Evolutionary conservation across 2,329 filamentous ascomycete genomes (phyloP).

Genomic region (Verticillium klebahnii): DNA sequence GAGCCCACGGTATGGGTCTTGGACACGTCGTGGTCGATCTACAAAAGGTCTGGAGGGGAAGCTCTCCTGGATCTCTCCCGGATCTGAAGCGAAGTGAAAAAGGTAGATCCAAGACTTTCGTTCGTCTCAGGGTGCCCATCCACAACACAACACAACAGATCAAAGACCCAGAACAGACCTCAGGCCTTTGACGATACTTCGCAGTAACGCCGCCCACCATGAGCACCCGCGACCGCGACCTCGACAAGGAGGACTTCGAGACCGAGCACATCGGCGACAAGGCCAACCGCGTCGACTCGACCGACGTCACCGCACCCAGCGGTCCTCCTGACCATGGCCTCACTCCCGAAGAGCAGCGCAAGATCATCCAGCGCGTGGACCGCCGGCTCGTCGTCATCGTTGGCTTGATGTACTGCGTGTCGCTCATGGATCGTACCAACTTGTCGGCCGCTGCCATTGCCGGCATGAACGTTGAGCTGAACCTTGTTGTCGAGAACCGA

Average conservation of each 20-base stretch:
- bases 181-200: not conserved
- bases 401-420: conserved; percentile 67
- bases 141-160: not conserved
- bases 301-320: not conserved
- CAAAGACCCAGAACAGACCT: too few relatives aligned
- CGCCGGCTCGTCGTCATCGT: conserved; percentile 56
- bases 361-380: conserved; percentile 67
- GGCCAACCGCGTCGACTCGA: conserved; percentile 3
- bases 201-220: not conserved
- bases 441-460: conserved; percentile 69
- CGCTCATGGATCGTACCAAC: conserved; percentile 76
- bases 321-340: conserved; percentile 37
- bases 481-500: conserved; percentile 35
- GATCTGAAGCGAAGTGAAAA: not conserved
- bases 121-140: not conserved
- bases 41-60: conserved; percentile 1
- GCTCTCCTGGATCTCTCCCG: not conserved
- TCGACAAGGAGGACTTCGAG: conserved; percentile 13
- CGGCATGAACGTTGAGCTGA: conserved; percentile 48
- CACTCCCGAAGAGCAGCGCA: conserved; percentile 57
- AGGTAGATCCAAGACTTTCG: not conserved
- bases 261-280: conserved; percentile 9
- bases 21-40: conserved; percentile 1
- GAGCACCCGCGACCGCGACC: not conserved
- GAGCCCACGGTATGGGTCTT: not conserved